These are phyloP conservation scores for Tylopilus rubrobrunneus DNA, from an alignment of 768 basidiomycete species.

Conservation along the genomic window DNA sequence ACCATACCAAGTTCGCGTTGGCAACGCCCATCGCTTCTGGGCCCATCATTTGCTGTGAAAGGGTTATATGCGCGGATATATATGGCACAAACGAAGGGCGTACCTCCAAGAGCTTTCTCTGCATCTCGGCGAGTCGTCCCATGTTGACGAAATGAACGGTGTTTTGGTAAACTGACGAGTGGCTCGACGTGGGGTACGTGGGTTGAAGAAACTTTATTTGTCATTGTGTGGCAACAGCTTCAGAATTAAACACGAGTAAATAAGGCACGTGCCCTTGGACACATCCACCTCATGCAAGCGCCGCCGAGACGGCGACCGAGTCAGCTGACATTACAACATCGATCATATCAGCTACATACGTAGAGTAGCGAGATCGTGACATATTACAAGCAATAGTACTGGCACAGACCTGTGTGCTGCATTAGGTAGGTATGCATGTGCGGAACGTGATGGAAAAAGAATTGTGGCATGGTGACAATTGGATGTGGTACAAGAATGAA, in stretches of 20 bases:
- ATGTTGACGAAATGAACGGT: constrained; percentile 42
- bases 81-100: constrained; percentile 32
- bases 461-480: constrained; percentile 17
- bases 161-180: not conserved
- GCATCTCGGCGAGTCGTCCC: constrained; percentile 97
- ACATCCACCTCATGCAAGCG: not conserved
- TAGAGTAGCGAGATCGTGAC: constrained; percentile 11
- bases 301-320: not conserved
- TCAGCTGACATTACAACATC: constrained; percentile 8
- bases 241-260: constrained; percentile 26
- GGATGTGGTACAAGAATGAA: constrained; percentile 20
- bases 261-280: constrained; percentile 9
- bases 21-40: constrained; percentile 98
- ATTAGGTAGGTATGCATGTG: constrained; percentile 22
- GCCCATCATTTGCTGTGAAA: constrained; percentile 97
- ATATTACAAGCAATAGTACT: constrained; percentile 8
- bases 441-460: constrained; percentile 16
- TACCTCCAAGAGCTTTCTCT: constrained; percentile 83
- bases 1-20: constrained; percentile 89
- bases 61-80: constrained; percentile 3
- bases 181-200: not conserved
- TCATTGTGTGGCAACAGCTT: constrained; percentile 24
- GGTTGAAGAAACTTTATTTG: constrained; percentile 27
- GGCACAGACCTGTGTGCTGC: constrained; percentile 12
- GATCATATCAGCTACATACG: constrained; percentile 13